A percentile compares a stretch with the other conserved stretches of the same genome.
These are phyloP conservation scores for Candida loeiensis DNA, from an alignment of 805 yeast species.

Conservation along the genomic window DNA sequence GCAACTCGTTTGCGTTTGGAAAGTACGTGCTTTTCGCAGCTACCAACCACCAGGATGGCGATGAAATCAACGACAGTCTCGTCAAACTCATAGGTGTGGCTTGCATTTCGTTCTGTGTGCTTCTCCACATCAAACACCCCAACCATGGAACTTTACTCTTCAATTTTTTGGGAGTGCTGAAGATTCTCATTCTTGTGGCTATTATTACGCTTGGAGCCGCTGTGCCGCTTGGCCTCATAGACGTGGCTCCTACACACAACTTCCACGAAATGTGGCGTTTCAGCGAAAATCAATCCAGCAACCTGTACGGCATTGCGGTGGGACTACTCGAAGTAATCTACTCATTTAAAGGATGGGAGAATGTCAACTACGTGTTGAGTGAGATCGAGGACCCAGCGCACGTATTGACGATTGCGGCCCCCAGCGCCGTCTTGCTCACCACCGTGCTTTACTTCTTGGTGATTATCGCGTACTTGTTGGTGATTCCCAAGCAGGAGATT, in stretches of 20 bases:
- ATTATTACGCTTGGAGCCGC: constrained; percentile 48
- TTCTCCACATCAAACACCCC: constrained; percentile 49
- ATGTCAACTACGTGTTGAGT: constrained; percentile 58
- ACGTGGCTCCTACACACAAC: constrained; percentile 17
- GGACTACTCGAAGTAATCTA: constrained; percentile 58
- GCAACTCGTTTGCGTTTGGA: constrained; percentile 65
- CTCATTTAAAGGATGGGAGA: constrained; percentile 70
- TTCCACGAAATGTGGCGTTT: constrained; percentile 35
- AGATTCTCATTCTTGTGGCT: constrained; percentile 46
- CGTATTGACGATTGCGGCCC: constrained; percentile 59
- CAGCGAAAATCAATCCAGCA: constrained; percentile 20
- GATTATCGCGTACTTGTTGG: constrained; percentile 54
- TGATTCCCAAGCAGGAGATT: constrained; percentile 47
- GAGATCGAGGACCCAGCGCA: constrained; percentile 56
- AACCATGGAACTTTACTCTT: constrained; percentile 49
- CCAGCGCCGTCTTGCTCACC: constrained; percentile 51
- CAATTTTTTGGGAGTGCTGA: constrained; percentile 52
- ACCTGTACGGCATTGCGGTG: constrained; percentile 48
- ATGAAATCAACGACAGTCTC: constrained; percentile 19
- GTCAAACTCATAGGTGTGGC: constrained; percentile 49
- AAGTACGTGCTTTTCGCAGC: constrained; percentile 46
- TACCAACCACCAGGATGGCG: constrained; percentile 22
- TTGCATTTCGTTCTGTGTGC: constrained; percentile 44
- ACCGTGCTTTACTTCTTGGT: constrained; percentile 55
- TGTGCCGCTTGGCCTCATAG: constrained; percentile 32